Evolutionary conservation across 2,329 filamentous ascomycete genomes (phyloP).

Genomic region (Helotiales sp.): DNA sequence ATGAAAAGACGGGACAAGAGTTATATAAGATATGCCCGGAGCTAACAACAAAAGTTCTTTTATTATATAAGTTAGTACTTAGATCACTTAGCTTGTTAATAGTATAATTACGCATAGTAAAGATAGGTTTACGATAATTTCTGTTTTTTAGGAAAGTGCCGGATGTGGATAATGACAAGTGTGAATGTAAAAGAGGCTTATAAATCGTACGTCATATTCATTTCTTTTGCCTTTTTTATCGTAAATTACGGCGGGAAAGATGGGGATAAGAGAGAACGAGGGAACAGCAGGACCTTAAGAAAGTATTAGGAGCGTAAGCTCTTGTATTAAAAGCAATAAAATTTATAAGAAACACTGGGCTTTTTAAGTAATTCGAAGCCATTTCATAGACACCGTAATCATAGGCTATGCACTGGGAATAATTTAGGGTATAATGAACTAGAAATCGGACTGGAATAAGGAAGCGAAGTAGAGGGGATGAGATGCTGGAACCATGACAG

Average conservation of each 20-base stretch:
- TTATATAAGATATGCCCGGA: slow-evolving; percentile 15
- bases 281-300: slow-evolving; percentile 19
- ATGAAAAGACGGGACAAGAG: slow-evolving; percentile 22
- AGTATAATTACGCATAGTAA: slow-evolving; percentile 15
- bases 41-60: slow-evolving; percentile 8
- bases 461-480: slow-evolving; percentile 22
- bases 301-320: slow-evolving; percentile 25
- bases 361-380: neutral
- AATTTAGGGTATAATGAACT: slow-evolving; percentile 23
- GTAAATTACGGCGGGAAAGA: slow-evolving; percentile 22
- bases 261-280: neutral
- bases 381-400: no score
- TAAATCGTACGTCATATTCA: slow-evolving; percentile 22
- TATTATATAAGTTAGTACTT: neutral
- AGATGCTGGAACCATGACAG: slow-evolving; percentile 23
- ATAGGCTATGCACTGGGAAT: slow-evolving; percentile 6
- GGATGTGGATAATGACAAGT: slow-evolving; percentile 20
- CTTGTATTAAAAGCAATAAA: slow-evolving; percentile 25
- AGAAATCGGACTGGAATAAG: slow-evolving; percentile 17
- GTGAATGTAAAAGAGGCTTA: slow-evolving; percentile 20
- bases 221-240: slow-evolving; percentile 23
- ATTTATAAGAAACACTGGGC: neutral
- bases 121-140: slow-evolving; percentile 5
- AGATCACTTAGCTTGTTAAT: slow-evolving; percentile 7
- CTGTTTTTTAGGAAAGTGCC: slow-evolving; percentile 11